Evolutionary conservation across 257 asterid species (phyloP).

Genomic region (Schizonepeta tenuifolia): DNA sequence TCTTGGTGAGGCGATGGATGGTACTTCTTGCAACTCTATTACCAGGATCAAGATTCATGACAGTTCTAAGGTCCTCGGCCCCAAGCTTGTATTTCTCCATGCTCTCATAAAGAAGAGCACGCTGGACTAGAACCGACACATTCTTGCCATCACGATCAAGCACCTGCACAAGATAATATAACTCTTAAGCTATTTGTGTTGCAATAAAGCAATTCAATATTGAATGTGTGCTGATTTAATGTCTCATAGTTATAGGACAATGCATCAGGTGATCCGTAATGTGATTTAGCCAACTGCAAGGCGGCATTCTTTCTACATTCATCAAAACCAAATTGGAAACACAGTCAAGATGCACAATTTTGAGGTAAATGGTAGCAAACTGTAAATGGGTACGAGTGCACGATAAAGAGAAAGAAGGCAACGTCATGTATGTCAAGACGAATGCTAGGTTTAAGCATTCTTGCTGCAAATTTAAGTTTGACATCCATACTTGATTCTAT

Average conservation of each 20-base stretch:
- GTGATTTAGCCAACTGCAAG: not conserved
- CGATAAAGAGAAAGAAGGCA: not conserved
- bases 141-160: slow-evolving; percentile 63
- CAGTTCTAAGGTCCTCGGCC: slow-evolving; percentile 96
- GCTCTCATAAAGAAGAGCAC: slow-evolving; percentile 93
- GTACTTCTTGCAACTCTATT: slow-evolving; percentile 92
- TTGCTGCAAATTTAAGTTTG: not conserved
- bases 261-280: slow-evolving; percentile 7
- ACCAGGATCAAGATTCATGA: slow-evolving; percentile 87
- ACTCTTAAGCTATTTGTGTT: slow-evolving; percentile 26
- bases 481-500: not conserved
- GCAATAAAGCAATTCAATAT: slow-evolving; percentile 18
- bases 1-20: slow-evolving; percentile 79
- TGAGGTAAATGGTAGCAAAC: not conserved
- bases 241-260: not conserved
- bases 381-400: not conserved
- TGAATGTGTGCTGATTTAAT: not conserved
- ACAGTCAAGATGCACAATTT: slow-evolving; percentile 11
- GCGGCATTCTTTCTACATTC: not conserved
- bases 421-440: not conserved
- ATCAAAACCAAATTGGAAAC: not conserved
- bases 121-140: slow-evolving; percentile 78
- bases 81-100: slow-evolving; percentile 99
- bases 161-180: slow-evolving; percentile 55
- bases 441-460: not conserved